Evolutionary conservation across 345 rosid genomes (phyloP).

Genomic region (Hirschfeldia incana): DNA sequence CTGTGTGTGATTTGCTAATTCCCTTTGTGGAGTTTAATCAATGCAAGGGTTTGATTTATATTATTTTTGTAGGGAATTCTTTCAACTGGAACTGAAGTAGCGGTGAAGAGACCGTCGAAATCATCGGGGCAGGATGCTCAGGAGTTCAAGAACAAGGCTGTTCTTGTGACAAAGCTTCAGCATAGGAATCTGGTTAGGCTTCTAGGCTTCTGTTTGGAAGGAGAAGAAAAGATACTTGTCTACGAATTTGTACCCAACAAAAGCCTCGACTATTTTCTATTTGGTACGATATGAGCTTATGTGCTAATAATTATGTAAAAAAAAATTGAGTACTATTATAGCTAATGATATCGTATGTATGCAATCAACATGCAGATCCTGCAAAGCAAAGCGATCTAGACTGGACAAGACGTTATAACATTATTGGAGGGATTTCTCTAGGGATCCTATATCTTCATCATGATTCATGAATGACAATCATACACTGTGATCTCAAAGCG

Average conservation of each 20-base stretch:
- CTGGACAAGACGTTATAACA: background rate
- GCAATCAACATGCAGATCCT: background rate
- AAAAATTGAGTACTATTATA: background rate
- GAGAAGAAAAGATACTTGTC: conserved; percentile 10
- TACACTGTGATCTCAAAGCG: conserved; percentile 8
- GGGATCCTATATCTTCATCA: conserved; percentile 7
- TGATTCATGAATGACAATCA: conserved; percentile 5
- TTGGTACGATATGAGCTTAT: background rate
- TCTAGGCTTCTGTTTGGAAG: conserved; percentile 5
- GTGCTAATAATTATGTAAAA: background rate
- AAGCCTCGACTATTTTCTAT: conserved; percentile 3
- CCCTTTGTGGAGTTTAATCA: background rate
- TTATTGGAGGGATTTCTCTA: conserved; percentile 6
- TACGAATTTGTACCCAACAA: conserved; percentile 8
- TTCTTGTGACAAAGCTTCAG: conserved; percentile 24
- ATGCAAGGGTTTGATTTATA: background rate
- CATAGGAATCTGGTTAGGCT: conserved; percentile 8
- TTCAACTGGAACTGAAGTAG: conserved; percentile 19
- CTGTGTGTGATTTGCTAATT: background rate
- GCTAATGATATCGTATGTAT: background rate
- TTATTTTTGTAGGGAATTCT: conserved; percentile 6
- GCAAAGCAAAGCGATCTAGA: background rate
- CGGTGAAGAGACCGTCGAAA: conserved; percentile 27
- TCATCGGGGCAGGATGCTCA: conserved; percentile 10
- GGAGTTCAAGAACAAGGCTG: conserved; percentile 33